Evolutionary conservation across 2,329 filamentous ascomycete genomes (phyloP).

Genomic region (Verticillium albo-atrum): DNA sequence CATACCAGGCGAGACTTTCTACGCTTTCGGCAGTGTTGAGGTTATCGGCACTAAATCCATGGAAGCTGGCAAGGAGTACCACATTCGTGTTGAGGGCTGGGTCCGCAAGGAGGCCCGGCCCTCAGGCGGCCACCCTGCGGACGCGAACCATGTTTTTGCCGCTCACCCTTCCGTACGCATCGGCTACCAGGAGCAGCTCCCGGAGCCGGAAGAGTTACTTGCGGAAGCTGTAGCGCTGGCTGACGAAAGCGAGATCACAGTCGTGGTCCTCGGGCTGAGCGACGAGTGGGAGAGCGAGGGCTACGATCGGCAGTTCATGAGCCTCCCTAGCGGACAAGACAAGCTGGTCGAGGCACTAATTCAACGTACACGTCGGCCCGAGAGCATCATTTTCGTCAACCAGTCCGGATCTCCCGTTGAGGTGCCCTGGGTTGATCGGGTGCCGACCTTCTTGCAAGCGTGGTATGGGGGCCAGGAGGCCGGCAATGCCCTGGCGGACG

Average conservation of each 20-base stretch:
- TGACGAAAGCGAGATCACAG: slow-evolving; percentile 6
- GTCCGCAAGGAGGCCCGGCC: neutral
- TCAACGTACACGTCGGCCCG: neutral
- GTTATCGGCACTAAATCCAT: slow-evolving; percentile 3
- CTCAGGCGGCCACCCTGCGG: neutral
- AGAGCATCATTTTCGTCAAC: slow-evolving; percentile 12
- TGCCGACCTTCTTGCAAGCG: slow-evolving; percentile 52
- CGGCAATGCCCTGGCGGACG: slow-evolving; percentile 64
- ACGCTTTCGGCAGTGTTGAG: slow-evolving; percentile 15
- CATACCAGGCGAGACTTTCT: slow-evolving; percentile 27
- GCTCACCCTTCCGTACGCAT: slow-evolving; percentile 10
- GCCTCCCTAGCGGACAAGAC: slow-evolving; percentile 7
- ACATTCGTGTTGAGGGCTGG: slow-evolving; percentile 9
- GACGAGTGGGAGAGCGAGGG: slow-evolving; percentile 14
- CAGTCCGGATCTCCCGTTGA: slow-evolving; percentile 13
- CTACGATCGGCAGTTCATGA: slow-evolving; percentile 10
- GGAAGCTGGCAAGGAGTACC: slow-evolving; percentile 6
- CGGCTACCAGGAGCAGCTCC: slow-evolving; percentile 6
- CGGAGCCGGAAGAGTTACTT: slow-evolving; percentile 1
- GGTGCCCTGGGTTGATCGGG: slow-evolving; percentile 48
- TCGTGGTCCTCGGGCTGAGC: slow-evolving; percentile 8
- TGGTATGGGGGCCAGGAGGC: slow-evolving; percentile 71
- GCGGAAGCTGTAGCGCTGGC: slow-evolving; percentile 6
- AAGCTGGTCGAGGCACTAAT: neutral
- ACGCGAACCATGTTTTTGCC: neutral